Evolutionary conservation across 345 rosid genomes (phyloP).

Genomic region (Citrus unshiu): DNA sequence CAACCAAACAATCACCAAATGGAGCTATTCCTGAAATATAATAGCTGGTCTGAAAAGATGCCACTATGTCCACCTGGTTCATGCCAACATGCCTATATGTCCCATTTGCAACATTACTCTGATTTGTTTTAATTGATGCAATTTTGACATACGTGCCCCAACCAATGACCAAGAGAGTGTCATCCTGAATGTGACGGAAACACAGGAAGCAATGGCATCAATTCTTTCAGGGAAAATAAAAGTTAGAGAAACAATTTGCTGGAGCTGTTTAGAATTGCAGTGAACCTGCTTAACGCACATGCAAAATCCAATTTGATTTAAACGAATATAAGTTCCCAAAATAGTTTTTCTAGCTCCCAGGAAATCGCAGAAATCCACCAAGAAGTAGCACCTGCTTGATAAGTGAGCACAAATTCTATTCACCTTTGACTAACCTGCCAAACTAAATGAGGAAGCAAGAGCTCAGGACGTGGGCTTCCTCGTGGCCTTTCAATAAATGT

Average conservation of each 20-base stretch:
- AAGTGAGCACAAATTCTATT: background rate
- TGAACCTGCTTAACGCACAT: background rate
- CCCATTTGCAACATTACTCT: slow-evolving; percentile 58
- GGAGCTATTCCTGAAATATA: slow-evolving; percentile 99
- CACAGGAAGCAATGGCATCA: slow-evolving; percentile 9
- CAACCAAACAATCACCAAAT: slow-evolving; percentile 96
- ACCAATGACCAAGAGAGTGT: slow-evolving; percentile 90
- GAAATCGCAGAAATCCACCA: background rate
- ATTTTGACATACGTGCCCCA: slow-evolving; percentile 93
- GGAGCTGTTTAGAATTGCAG: slow-evolving; percentile 4
- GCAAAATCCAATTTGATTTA: background rate
- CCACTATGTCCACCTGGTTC: slow-evolving; percentile 94
- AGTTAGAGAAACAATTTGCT: background rate
- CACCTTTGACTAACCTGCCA: slow-evolving; percentile 77
- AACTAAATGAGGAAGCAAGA: slow-evolving; percentile 88
- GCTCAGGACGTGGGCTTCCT: slow-evolving; percentile 89
- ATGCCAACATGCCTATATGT: slow-evolving; percentile 48
- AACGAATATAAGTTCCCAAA: background rate
- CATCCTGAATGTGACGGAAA: slow-evolving; percentile 53
- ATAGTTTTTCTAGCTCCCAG: background rate
- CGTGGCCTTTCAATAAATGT: slow-evolving; percentile 95
- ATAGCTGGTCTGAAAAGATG: slow-evolving; percentile 97
- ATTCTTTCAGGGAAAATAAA: background rate
- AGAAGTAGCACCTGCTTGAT: background rate
- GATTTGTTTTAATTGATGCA: slow-evolving; percentile 80